Percentiles rank a stretch among this genome's conserved stretches.
Conservation (phyloP, 345 rosid genomes). For the Eucalyptus marginata region DNA sequence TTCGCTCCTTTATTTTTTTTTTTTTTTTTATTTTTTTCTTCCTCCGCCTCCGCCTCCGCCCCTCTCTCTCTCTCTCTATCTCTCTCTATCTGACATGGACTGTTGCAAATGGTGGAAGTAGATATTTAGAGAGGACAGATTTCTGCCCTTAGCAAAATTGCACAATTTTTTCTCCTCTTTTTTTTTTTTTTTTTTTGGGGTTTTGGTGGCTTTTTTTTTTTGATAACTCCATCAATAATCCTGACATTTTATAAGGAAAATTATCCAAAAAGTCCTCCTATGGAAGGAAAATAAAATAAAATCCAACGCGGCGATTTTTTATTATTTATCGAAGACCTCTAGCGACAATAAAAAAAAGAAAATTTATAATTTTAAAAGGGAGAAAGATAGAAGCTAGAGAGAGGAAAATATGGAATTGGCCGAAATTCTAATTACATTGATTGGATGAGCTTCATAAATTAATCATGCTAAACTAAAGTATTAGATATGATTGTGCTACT, state of each 20-base stretch:
- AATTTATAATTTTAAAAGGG: not conserved
- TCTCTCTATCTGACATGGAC: not conserved
- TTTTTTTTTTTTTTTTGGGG: not conserved
- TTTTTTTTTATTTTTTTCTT: too few relatives aligned
- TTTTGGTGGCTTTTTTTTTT: not conserved
- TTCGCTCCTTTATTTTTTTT: too few relatives aligned
- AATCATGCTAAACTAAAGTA: not conserved
- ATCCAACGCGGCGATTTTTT: not conserved
- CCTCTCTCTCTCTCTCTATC: not conserved
- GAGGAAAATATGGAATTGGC: not conserved
- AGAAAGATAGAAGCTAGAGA: not conserved
- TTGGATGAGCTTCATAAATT: not conserved
- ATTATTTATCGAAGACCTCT: not conserved
- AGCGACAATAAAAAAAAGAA: fast-evolving
- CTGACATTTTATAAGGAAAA: not conserved
- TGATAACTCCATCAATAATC: not conserved
- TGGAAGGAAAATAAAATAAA: not conserved
- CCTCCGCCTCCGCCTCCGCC: not conserved
- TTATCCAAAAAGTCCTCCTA: not conserved
- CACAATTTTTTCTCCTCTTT: not conserved
- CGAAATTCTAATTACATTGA: not conserved
- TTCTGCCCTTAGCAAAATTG: not conserved
- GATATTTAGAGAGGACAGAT: not conserved
- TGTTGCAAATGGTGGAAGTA: not conserved
- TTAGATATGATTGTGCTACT: not conserved